A percentile compares a stretch with the other conserved stretches of the same genome.
phyloP scores from a whole-genome alignment of 2,329 filamentous ascomycete species.

The Trichoderma asperellum region DNA sequence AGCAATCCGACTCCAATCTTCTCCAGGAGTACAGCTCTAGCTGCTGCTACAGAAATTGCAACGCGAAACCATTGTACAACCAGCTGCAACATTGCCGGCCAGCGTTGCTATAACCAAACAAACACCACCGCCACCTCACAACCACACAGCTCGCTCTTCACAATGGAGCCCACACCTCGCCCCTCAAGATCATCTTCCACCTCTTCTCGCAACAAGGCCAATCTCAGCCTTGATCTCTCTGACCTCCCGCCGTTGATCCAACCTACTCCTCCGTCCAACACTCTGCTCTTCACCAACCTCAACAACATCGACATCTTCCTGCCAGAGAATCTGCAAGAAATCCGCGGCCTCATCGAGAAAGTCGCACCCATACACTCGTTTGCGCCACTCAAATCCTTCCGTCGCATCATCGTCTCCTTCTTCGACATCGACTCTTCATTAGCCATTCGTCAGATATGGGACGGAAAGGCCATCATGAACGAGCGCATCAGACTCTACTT shows the following conservation, averaged over 20 bases:
- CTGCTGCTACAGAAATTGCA: neutral
- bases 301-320: constrained; percentile 73
- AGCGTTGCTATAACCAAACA: neutral
- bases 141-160: constrained; percentile 20
- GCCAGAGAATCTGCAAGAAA: constrained; percentile 71
- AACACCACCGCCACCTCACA: neutral
- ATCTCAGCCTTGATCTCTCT: constrained; percentile 74
- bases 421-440: constrained; percentile 71
- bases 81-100: neutral
- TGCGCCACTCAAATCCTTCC: constrained; percentile 80
- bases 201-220: constrained; percentile 49
- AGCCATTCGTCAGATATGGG: constrained; percentile 71
- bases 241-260: constrained; percentile 69
- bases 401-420: constrained; percentile 80
- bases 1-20: neutral
- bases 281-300: constrained; percentile 82
- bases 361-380: constrained; percentile 77
- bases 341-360: constrained; percentile 70
- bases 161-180: constrained; percentile 45
- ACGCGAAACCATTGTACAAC: neutral
- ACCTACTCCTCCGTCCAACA: constrained; percentile 80
- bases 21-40: neutral
- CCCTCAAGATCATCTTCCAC: constrained; percentile 52
- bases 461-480: constrained; percentile 74
- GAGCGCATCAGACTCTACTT: constrained; percentile 71